Evolutionary conservation across 202 grass and related monocot genomes (phyloP), one percentile per base, ranked within the genome.

Genomic region (Bolboschoenoplectus hybrid): DNA sequence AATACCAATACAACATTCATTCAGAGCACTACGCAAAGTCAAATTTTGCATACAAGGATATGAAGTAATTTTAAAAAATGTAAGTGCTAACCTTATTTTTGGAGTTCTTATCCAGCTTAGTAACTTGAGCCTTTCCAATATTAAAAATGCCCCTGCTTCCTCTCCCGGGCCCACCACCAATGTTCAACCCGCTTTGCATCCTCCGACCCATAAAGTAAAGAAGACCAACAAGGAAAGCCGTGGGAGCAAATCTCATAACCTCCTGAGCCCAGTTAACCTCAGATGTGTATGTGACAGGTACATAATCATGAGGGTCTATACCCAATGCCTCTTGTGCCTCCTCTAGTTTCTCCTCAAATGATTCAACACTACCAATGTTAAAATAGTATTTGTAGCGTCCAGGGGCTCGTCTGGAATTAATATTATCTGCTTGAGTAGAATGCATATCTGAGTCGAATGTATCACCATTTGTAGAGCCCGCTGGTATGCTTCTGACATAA

Each of bases 311-410:
- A 44, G 91, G 85, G 88, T 97, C 89, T 82, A 86, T 87, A 9
- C 89, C 89, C 81, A 92, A 80, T 63, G 85, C 85, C 88, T 92
- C 67, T 76, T 95, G 92, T 7, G 92, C 92, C 81, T 92, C 95
- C 85, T 95, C 88, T 87, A 97, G 85, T 75, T 97, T 95, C 71
- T 95, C 91, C 89, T 97, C 95, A 14, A 95, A 95, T 80, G 91
- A 97, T 65, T 95, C 95, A 5, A 97, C 87, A 36, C 92, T 97
- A 82, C 95, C 95, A 89, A 97, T 95, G 77, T 97, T 97, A 61
- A 97, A 97, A 87, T 91, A 95, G 80, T 88, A 97, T 81, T 92
- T 93, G 83, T 88, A 95, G 50, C 53, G 92, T 85, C 91, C 90
- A 84, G 85, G 83, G 61, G 71, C 46, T 19, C 85, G 63, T 87